A percentile compares a stretch with the other conserved stretches of the same genome.
Conservation (phyloP, 371 early-diverging fungal species). For the Mortierella sp. region DNA sequence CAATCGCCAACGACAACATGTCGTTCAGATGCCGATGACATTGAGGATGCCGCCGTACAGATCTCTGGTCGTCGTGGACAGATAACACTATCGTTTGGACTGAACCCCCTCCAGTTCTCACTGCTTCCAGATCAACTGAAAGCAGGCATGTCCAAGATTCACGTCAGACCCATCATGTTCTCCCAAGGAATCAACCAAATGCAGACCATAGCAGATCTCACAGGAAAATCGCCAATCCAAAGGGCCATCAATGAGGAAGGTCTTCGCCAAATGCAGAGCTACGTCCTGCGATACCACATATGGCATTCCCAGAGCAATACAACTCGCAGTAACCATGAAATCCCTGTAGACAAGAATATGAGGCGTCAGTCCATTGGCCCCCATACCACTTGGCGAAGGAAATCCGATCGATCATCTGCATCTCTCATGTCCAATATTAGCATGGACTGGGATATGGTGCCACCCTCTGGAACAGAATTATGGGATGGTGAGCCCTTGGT, state of each 20-base stretch:
- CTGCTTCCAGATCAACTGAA: constrained; percentile 38
- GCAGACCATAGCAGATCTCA: constrained; percentile 45
- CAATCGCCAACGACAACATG: not conserved
- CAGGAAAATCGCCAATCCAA: constrained; percentile 38
- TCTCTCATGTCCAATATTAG: constrained; percentile 30
- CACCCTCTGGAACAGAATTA: constrained; percentile 18
- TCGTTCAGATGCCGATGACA: constrained; percentile 13
- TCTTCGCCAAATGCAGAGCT: constrained; percentile 40
- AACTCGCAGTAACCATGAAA: not conserved
- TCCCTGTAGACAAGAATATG: not conserved
- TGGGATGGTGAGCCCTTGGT: constrained; percentile 49
- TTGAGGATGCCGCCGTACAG: constrained; percentile 26
- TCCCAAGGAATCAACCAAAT: constrained; percentile 54
- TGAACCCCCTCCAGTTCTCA: constrained; percentile 39
- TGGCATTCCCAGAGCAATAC: constrained; percentile 26
- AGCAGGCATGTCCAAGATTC: constrained; percentile 30
- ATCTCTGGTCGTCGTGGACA: constrained; percentile 43
- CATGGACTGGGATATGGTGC: constrained; percentile 46
- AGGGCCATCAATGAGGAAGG: constrained; percentile 40
- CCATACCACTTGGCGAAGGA: not conserved
- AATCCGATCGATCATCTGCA: constrained; percentile 16
- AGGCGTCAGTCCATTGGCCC: constrained; percentile 9
- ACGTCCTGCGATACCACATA: constrained; percentile 26
- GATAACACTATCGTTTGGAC: constrained; percentile 36
- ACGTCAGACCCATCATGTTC: constrained; percentile 34